Conservation (phyloP, 2,329 filamentous ascomycete species). For the Laburnicola sp. region DNA sequence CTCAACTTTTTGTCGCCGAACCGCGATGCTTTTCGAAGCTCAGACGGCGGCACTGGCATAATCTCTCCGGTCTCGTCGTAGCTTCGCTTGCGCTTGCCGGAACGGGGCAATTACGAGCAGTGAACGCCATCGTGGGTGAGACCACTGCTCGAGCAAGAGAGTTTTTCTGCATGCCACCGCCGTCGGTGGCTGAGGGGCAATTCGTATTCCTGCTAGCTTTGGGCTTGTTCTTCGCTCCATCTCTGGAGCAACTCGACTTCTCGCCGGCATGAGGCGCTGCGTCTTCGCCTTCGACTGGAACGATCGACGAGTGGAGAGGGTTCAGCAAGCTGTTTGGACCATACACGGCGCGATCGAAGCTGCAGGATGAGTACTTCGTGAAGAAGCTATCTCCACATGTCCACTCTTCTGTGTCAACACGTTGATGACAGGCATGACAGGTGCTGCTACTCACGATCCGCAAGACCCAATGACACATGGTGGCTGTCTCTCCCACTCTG, state of each 20-base stretch:
- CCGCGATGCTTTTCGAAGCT: conserved; percentile 25
- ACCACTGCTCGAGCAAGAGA: neutral
- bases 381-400: conserved; percentile 32
- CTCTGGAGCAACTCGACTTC: conserved; percentile 2
- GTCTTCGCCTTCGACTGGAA: conserved; percentile 7
- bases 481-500: conserved; percentile 2
- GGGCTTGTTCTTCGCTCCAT: conserved; percentile 3
- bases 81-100: conserved; percentile 5
- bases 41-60: conserved; percentile 19
- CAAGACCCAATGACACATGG: conserved; percentile 34
- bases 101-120: neutral
- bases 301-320: conserved; percentile 28
- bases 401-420: conserved; percentile 22
- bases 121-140: conserved; percentile 8
- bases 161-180: neutral
- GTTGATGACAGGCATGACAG: neutral
- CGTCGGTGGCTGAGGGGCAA: neutral
- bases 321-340: conserved; percentile 25
- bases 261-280: neutral
- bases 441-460: conserved; percentile 20
- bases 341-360: conserved; percentile 27
- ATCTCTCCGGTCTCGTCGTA: conserved; percentile 17
- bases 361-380: conserved; percentile 32
- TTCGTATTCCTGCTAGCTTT: neutral
- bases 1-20: conserved; percentile 19